Evolutionary conservation across 2,329 filamentous ascomycete genomes (phyloP), one percentile per base, ranked within the genome.

Genomic region (Cladosporium sp.): DNA sequence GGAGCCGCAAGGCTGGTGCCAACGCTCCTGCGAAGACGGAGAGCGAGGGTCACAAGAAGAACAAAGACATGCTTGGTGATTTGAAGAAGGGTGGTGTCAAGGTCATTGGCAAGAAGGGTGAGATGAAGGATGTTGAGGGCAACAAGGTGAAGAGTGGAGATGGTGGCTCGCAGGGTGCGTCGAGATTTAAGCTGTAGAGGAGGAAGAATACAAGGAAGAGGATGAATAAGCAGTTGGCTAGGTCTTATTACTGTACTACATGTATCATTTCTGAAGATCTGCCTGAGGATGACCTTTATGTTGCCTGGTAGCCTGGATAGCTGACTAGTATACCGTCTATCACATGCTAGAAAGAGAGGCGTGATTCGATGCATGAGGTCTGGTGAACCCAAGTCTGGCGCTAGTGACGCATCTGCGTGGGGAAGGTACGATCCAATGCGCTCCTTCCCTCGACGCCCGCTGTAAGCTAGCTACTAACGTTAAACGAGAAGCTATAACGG

Each of bases 101-200:
- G 77, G 81, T 97, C 54, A 93, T 96, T 71, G 91, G 90, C 56
- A 88, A 86, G 72, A 91, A 89, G 75, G 92, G 92, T 47, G 85
- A 91, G 68, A 73, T 96, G 49, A 85, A 85, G 15, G 86, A 95
- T 71, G 80, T 96, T 29, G 84, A 93, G 59, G 91, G 91, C 24
- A 89, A 86, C 63, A 86, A 88, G 73, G 79, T 86, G 15, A 71
- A 45, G 40, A 47, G 37, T 27, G 53, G 22, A 18, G 48, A 34
- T 40, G 55, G 54, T 30, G 58, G 56, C 13, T 54, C 56, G 40
- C 56, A 59, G 40, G 64, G 64, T 7, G 64, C 58, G 20, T 61
- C 61, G 41, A 56, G 56, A 50, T 66, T 55, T 52, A 66, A 64
- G 53, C 45, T 66, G 56, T 66, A 63, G 55, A 42, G 8, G 32